A percentile compares a stretch with the other conserved stretches of the same genome.
These are phyloP conservation scores for Pseudozyma sp. DNA, from an alignment of 1,284 basidiomycete species.

Conservation along the genomic window DNA sequence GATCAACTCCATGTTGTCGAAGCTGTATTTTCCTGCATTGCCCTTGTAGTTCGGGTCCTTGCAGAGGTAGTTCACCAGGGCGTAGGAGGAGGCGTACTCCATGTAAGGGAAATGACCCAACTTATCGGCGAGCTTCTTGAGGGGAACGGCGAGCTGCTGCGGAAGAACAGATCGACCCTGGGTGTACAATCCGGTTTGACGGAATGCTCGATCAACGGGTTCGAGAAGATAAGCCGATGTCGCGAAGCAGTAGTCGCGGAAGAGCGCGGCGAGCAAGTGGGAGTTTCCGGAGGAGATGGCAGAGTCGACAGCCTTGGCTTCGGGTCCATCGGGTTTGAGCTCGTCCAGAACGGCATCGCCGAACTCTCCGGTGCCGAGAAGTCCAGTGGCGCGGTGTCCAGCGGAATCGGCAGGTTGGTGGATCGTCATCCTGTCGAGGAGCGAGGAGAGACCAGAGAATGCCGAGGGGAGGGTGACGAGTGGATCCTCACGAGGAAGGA, in stretches of 20 bases:
- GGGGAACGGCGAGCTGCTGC: constrained; percentile 53
- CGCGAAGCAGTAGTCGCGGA: constrained; percentile 64
- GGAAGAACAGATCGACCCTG: constrained; percentile 55
- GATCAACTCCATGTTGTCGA: constrained; percentile 65
- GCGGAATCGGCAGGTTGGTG: constrained; percentile 51
- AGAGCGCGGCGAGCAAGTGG: constrained; percentile 63
- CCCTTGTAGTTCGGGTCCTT: constrained; percentile 40
- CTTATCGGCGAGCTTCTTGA: constrained; percentile 59
- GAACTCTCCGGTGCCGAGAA: constrained; percentile 62
- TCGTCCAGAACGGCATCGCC: constrained; percentile 60
- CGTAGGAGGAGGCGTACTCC: constrained; percentile 63
- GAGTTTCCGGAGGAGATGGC: constrained; percentile 46
- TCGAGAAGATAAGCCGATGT: constrained; percentile 65
- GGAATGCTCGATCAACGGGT: constrained; percentile 57
- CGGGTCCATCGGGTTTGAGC: constrained; percentile 38
- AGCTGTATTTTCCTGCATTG: constrained; percentile 47
- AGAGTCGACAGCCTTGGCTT: constrained; percentile 44
- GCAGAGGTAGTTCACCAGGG: constrained; percentile 58
- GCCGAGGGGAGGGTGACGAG: constrained; percentile 45
- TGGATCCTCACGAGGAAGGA: constrained; percentile 59
- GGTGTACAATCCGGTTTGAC: constrained; percentile 57
- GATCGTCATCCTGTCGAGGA: constrained; percentile 65
- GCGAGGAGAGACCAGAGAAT: constrained; percentile 51
- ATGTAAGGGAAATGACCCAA: constrained; percentile 63
- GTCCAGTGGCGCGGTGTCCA: constrained; percentile 50